A percentile compares a stretch with the other conserved stretches of the same genome.
These are phyloP conservation scores for Populus hybrid DNA, from an alignment of 441 rosid species.

Conservation along the genomic window DNA sequence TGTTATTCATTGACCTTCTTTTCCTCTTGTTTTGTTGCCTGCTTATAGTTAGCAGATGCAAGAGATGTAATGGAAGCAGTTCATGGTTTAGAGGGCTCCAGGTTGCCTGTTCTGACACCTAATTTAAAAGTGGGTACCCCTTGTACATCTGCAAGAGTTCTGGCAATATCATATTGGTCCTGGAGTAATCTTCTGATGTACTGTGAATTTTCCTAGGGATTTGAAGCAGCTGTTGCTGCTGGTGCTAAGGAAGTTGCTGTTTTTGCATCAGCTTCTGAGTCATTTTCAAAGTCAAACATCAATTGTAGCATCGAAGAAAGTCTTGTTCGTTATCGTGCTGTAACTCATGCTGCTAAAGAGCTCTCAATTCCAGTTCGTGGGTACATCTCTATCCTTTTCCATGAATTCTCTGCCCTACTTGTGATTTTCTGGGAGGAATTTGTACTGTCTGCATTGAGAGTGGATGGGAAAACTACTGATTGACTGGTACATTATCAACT, in stretches of 20 bases:
- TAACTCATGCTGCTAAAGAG: slow-evolving; percentile 70
- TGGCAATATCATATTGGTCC: slow-evolving; percentile 12
- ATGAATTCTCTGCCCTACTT: not conserved
- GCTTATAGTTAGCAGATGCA: slow-evolving; percentile 79
- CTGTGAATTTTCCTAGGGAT: slow-evolving; percentile 58
- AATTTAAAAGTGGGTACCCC: slow-evolving; percentile 66
- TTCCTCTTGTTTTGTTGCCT: not conserved
- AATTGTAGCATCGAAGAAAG: slow-evolving; percentile 95
- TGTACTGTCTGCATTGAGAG: not conserved
- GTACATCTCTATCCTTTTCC: slow-evolving; percentile 36
- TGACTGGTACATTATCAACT: not conserved
- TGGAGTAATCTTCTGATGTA: slow-evolving; percentile 26
- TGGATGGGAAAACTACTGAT: not conserved
- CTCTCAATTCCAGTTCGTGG: slow-evolving; percentile 84
- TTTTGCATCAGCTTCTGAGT: slow-evolving; percentile 98
- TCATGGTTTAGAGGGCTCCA: slow-evolving; percentile 53
- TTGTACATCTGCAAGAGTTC: slow-evolving; percentile 2
- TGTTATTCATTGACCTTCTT: slow-evolving; percentile 6
- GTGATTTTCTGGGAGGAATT: not conserved
- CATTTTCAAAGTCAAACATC: slow-evolving; percentile 89
- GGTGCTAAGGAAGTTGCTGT: slow-evolving; percentile 96
- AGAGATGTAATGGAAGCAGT: slow-evolving; percentile 88
- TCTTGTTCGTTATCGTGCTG: slow-evolving; percentile 77
- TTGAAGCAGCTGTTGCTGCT: slow-evolving; percentile 94
- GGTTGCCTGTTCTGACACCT: slow-evolving; percentile 90